These are phyloP conservation scores for Fusarium brevicatenulatum DNA, from an alignment of 2,329 filamentous ascomycete genomes.

Conservation along the genomic window DNA sequence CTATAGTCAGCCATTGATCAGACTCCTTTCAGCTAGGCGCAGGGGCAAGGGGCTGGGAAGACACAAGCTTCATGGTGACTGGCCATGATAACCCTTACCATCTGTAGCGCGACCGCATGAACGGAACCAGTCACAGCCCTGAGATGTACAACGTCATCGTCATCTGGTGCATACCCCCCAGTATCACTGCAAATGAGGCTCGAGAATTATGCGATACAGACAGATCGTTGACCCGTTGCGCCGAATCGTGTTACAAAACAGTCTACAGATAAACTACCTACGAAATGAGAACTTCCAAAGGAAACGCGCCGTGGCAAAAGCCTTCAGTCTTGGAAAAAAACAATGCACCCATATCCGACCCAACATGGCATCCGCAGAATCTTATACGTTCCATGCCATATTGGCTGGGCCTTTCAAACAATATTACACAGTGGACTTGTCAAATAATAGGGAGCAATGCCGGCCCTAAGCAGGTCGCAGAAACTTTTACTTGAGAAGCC, in stretches of 20 bases:
- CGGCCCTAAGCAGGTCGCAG: conserved; percentile 34
- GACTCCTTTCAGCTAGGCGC: conserved; percentile 10
- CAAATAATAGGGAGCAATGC: conserved; percentile 37
- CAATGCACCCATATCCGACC: conserved; percentile 26
- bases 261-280: conserved; percentile 43
- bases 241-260: conserved; percentile 42
- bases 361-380: conserved; percentile 25
- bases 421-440: conserved; percentile 39
- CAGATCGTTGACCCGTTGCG: conserved; percentile 35
- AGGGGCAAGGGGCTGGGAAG: conserved; percentile 12
- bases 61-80: background rate
- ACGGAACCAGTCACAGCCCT: conserved; percentile 25
- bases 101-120: conserved; percentile 6
- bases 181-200: background rate
- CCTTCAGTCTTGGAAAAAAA: conserved; percentile 41
- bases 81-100: background rate
- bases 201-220: conserved; percentile 11
- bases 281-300: conserved; percentile 43
- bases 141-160: conserved; percentile 23
- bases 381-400: conserved; percentile 40
- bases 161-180: background rate
- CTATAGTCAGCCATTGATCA: conserved; percentile 1
- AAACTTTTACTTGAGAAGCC: conserved; percentile 39
- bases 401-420: conserved; percentile 35
- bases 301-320: conserved; percentile 39